phyloP scores from a whole-genome alignment of 2,329 filamentous ascomycete species.

The Teratosphaeria gauchensis region DNA sequence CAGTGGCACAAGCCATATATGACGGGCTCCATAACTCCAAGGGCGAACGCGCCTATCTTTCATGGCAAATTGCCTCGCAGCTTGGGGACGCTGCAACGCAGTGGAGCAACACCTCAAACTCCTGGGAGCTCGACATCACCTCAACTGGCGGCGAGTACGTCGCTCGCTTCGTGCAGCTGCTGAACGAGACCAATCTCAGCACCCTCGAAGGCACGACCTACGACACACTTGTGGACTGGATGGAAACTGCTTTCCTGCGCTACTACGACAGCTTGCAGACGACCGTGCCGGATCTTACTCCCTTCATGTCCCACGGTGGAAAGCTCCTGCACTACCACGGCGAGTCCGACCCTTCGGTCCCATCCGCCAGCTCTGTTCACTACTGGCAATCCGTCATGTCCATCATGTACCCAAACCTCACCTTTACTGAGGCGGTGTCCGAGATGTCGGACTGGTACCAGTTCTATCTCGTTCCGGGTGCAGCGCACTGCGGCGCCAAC shows the following conservation, averaged over 20 bases:
- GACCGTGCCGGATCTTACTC: constrained; percentile 43
- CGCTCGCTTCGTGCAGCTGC: background rate
- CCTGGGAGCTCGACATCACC: constrained; percentile 32
- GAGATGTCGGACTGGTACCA: constrained; percentile 44
- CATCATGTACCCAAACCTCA: background rate
- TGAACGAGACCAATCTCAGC: background rate
- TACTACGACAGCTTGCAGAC: constrained; percentile 47
- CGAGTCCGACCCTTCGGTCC: constrained; percentile 45
- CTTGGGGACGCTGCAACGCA: background rate
- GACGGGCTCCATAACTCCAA: constrained; percentile 33
- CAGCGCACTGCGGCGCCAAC: constrained; percentile 43
- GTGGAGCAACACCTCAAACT: constrained; percentile 29
- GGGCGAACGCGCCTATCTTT: constrained; percentile 6
- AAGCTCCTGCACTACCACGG: constrained; percentile 52
- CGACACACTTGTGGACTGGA: constrained; percentile 48
- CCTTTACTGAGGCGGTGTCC: background rate
- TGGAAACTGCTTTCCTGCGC: constrained; percentile 38
- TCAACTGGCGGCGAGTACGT: background rate
- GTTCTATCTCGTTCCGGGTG: constrained; percentile 46
- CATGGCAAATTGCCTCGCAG: background rate
- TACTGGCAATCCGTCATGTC: constrained; percentile 37
- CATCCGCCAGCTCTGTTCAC: constrained; percentile 44
- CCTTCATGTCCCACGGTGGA: constrained; percentile 41
- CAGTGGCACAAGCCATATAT: constrained; percentile 28
- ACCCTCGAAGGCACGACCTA: constrained; percentile 43